These are phyloP conservation scores for Prunus kanzakura DNA, from an alignment of 306 rosid species.

Conservation along the genomic window DNA sequence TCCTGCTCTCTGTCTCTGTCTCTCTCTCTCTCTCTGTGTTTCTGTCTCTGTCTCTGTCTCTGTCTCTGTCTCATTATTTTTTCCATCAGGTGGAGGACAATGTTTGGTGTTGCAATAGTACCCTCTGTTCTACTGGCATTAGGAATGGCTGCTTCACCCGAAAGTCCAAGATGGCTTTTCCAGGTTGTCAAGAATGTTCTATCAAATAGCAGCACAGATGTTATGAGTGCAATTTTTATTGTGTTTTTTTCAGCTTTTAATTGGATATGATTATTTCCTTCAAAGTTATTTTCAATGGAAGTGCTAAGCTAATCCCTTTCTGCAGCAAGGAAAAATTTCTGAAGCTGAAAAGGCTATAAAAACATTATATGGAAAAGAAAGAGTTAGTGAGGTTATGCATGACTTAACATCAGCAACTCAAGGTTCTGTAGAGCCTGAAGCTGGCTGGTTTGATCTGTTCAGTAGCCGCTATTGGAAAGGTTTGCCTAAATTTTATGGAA, in stretches of 20 bases:
- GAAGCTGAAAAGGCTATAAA: constrained; percentile 79
- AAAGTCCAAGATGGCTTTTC: constrained; percentile 96
- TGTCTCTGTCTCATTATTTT: neutral
- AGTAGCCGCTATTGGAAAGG: constrained; percentile 93
- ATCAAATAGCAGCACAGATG: constrained; percentile 19
- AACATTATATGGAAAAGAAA: constrained; percentile 78
- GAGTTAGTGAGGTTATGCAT: constrained; percentile 60
- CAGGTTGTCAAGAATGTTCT: constrained; percentile 55
- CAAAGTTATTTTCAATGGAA: constrained; percentile 8
- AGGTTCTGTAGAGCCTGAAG: constrained; percentile 90
- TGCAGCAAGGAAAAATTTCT: constrained; percentile 81
- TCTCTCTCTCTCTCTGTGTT: neutral
- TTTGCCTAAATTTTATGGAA: constrained; percentile 16
- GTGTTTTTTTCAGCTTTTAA: neutral
- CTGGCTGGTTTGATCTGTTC: constrained; percentile 95
- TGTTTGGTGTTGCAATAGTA: constrained; percentile 84
- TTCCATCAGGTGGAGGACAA: constrained; percentile 85
- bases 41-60: neutral
- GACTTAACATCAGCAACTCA: constrained; percentile 61
- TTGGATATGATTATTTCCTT: constrained; percentile 15
- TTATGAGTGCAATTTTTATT: constrained; percentile 1
- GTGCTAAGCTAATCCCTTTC: constrained; percentile 16
- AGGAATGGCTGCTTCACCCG: constrained; percentile 91
- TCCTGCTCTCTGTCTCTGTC: neutral
- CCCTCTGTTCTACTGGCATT: constrained; percentile 84